A percentile compares a stretch with the other conserved stretches of the same genome.
Evolutionary conservation across 805 yeast genomes (phyloP).

Genomic region (Monosporozyma servazzii): DNA sequence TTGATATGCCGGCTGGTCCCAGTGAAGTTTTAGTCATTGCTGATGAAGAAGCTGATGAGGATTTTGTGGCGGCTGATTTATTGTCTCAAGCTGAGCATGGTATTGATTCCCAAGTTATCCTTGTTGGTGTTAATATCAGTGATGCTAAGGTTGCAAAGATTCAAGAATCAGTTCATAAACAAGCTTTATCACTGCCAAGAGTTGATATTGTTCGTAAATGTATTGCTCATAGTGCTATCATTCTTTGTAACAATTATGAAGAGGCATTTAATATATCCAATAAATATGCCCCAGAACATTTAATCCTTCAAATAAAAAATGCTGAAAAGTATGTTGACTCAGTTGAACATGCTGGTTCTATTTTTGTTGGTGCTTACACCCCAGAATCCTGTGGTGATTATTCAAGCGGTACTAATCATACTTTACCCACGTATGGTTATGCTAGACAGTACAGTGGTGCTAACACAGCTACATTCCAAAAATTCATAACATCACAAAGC

Average conservation of each 20-base stretch:
- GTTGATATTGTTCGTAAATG: conserved; percentile 88
- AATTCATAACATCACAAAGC: conserved; percentile 88
- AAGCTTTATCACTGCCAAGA: conserved; percentile 80
- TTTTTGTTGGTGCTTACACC: conserved; percentile 90
- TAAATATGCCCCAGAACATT: conserved; percentile 94
- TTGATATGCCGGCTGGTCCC: conserved; percentile 99
- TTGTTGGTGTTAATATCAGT: conserved; percentile 70
- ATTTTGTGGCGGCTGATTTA: conserved; percentile 93
- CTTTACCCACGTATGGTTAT: conserved; percentile 96
- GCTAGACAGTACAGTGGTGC: conserved; percentile 97
- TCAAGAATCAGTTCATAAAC: conserved; percentile 75
- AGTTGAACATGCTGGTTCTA: conserved; percentile 91
- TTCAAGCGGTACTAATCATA: conserved; percentile 96
- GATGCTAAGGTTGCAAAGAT: conserved; percentile 52
- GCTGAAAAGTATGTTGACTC: conserved; percentile 63
- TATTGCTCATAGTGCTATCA: conserved; percentile 81
- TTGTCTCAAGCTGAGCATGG: conserved; percentile 99
- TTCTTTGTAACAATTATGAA: conserved; percentile 57
- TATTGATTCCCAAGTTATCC: conserved; percentile 91
- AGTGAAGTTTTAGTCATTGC: conserved; percentile 96
- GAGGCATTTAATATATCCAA: conserved; percentile 86
- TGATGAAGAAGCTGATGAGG: conserved; percentile 80
- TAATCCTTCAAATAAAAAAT: conserved; percentile 79
- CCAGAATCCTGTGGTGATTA: conserved; percentile 99
- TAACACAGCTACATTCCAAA: conserved; percentile 90